Base-by-base conservation (phyloP, 768 basidiomycete genomes). In the Asterophora lycoperdoides region DNA sequence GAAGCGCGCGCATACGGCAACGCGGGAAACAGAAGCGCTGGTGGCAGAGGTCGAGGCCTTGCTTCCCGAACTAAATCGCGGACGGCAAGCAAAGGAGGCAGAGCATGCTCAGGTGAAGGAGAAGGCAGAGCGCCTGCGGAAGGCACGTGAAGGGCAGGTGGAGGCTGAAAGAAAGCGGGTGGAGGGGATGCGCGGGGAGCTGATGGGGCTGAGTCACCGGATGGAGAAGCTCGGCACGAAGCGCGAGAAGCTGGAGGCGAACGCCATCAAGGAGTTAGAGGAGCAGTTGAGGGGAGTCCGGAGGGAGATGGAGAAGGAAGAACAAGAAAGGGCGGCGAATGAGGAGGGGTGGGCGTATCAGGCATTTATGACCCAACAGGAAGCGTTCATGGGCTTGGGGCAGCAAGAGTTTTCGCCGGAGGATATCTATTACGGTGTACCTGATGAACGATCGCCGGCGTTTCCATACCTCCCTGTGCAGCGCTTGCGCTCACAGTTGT, bases 1-100 rank as follows among this genome's bases (percentile, higher is more conserved):
- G 10, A 92, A 89, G 60, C 83, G 89, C 46, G 83, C 88, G 8
- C 81, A 79, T 54, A 76, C 79, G 56, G 79, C 46, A 64, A 83
- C 63, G 56, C 66, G 56, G 63, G 74, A 77, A 45, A 73, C 71
- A 19, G 72, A 75, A 41, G 69, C 73, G 47, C 64, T 60, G 41
- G 72, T 79, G 39, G 60, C 61, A 35, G 75, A 79, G 45, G 69
- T 83, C 5, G 73, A 81, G 57, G 62, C 53, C 1, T 63, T 66
- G 9, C 55, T 82, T 36, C 76, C 75, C 3, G 69, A 60, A 5
- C 56, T 83, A 32, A 63, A 68, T 44, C 56, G 57, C 42, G 56
- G 63, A 57, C 68, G 67, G 46, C 62, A 64, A 30, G 63, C 65
- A 48, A 77, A 71, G 54, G 78, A 80, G 56, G 63, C 48, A 8